These are phyloP conservation scores for Nitzschia sp. DNA, from an alignment of 108 stramenopile genomes.

Conservation along the genomic window DNA sequence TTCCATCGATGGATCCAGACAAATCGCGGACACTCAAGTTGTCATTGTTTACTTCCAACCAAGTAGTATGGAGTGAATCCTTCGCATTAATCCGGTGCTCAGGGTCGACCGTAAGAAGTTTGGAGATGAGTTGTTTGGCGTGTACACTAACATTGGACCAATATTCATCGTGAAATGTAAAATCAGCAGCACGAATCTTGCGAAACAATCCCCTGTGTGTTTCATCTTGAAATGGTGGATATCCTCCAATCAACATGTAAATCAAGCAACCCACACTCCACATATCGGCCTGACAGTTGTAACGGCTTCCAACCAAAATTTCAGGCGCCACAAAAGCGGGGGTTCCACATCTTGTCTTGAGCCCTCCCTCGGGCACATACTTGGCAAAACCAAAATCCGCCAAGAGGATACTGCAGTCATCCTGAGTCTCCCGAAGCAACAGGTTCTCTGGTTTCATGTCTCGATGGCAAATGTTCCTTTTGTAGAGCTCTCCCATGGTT, in stretches of 20 bases:
- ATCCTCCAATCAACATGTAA: constrained; percentile 87
- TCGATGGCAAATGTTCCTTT: constrained; percentile 79
- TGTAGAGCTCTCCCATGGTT: constrained; percentile 75
- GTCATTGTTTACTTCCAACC: constrained; percentile 49
- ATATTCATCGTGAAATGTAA: constrained; percentile 66
- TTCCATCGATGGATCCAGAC: constrained; percentile 49
- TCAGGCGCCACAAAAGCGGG: constrained; percentile 97
- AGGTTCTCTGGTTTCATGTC: constrained; percentile 95
- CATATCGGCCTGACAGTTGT: constrained; percentile 85
- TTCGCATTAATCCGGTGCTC: constrained; percentile 52
- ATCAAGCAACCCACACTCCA: constrained; percentile 93
- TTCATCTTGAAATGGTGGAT: constrained; percentile 64
- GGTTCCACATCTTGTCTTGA: constrained; percentile 90
- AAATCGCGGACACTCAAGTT: constrained; percentile 50
- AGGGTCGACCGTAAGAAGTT: constrained; percentile 75
- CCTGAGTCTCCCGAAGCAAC: constrained; percentile 53
- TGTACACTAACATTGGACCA: constrained; percentile 70
- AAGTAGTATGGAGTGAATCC: constrained; percentile 60
- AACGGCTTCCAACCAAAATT: constrained; percentile 71
- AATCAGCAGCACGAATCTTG: constrained; percentile 75
- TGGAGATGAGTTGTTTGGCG: constrained; percentile 77
- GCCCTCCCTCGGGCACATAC: constrained; percentile 47
- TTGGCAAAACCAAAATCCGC: constrained; percentile 97
- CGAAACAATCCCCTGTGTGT: constrained; percentile 69
- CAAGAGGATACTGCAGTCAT: constrained; percentile 76